Evolutionary conservation across 331 rosid genomes (phyloP).

Genomic region (Ulmus americana): DNA sequence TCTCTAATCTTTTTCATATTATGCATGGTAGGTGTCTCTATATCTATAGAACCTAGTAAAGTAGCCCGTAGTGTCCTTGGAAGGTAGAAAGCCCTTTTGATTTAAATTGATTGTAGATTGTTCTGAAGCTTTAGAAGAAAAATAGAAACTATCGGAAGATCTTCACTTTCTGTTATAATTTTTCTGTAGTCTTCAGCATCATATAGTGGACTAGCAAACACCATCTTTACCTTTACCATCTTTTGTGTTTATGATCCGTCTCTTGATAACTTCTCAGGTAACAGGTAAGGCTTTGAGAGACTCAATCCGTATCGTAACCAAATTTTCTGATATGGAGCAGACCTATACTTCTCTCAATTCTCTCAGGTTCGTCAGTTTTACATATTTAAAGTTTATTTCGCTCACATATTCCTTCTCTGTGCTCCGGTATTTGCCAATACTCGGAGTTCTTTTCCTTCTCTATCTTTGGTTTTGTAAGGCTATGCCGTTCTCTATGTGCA

Average conservation of each 20-base stretch:
- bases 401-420: not conserved
- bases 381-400: constrained; percentile 14
- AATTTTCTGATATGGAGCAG: constrained; percentile 76
- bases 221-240: not conserved
- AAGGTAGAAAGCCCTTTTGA: not conserved
- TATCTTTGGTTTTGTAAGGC: constrained; percentile 14
- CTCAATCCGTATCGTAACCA: constrained; percentile 65
- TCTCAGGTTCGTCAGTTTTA: constrained; percentile 50
- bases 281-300: constrained; percentile 74
- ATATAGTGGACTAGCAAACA: not conserved
- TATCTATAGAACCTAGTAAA: not conserved
- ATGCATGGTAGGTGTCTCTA: not conserved
- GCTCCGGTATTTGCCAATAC: not conserved
- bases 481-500: constrained; percentile 4
- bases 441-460: not conserved
- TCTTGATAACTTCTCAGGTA: constrained; percentile 35
- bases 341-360: constrained; percentile 54
- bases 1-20: not conserved
- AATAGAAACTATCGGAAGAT: too few species aligned
- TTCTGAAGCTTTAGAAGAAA: not conserved
- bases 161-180: too few species aligned
- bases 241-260: constrained; percentile 5
- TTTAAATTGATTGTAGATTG: not conserved
- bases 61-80: not conserved
- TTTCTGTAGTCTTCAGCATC: not conserved